These are phyloP conservation scores for Lycium barbarum DNA, from an alignment of 257 asterid species.

Conservation along the genomic window DNA sequence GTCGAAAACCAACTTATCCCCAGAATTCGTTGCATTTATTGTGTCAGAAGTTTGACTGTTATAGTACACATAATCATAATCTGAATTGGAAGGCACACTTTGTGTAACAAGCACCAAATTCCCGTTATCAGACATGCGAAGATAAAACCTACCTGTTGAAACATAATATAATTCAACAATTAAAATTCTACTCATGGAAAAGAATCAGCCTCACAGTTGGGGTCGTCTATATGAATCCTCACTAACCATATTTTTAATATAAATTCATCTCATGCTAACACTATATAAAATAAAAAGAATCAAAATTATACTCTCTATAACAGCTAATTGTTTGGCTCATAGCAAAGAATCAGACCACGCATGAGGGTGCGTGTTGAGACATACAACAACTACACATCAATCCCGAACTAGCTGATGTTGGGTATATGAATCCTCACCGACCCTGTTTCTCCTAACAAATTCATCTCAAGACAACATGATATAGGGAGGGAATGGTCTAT, in stretches of 20 bases:
- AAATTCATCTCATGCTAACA: not conserved
- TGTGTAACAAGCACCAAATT: slow-evolving; percentile 42
- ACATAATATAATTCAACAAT: not conserved
- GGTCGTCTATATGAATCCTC: not conserved
- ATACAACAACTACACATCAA: too few relatives aligned
- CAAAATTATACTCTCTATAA: too few relatives aligned
- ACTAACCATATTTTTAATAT: not conserved
- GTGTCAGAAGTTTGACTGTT: slow-evolving; percentile 38
- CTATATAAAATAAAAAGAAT: too few relatives aligned
- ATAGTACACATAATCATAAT: slow-evolving; percentile 49
- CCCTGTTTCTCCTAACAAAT: not conserved
- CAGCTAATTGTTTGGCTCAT: too few relatives aligned
- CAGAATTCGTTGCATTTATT: slow-evolving; percentile 36
- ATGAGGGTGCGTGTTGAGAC: too few relatives aligned
- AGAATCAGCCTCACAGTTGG: not conserved
- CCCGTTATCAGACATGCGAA: slow-evolving; percentile 40
- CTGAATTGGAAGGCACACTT: slow-evolving; percentile 36
- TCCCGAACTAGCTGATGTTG: too few relatives aligned
- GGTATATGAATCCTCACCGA: too few relatives aligned
- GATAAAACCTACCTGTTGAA: slow-evolving; percentile 51
- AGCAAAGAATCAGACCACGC: too few relatives aligned
- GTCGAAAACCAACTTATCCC: slow-evolving; percentile 40
- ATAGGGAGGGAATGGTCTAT: too few relatives aligned
- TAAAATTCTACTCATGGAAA: not conserved
- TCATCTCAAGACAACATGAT: too few relatives aligned